Evolutionary conservation across 805 yeast genomes (phyloP).

Genomic region (Candida bentonensis): DNA sequence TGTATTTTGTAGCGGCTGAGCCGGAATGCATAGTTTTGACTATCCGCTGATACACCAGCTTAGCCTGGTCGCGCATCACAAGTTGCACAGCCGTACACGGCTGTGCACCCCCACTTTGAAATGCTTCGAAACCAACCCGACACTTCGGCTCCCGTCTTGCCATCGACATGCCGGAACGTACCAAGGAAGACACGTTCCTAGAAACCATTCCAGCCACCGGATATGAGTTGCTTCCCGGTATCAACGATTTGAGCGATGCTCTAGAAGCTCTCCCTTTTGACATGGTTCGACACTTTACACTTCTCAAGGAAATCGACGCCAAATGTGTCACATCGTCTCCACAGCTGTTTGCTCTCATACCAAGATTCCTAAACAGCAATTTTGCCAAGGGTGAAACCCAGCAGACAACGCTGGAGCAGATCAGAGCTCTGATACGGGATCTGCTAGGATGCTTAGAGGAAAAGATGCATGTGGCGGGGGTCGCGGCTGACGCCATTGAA

Average conservation of each 20-base stretch:
- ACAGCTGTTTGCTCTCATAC: slow-evolving; percentile 40
- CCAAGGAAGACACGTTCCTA: too few relatives aligned
- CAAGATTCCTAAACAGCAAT: slow-evolving; percentile 29
- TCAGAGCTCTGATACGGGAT: slow-evolving; percentile 37
- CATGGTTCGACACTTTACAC: slow-evolving; percentile 69
- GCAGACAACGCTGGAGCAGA: slow-evolving; percentile 20
- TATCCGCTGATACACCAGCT: too few relatives aligned
- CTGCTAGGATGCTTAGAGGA: slow-evolving; percentile 88
- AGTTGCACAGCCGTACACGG: too few relatives aligned
- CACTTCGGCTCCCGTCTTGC: too few relatives aligned
- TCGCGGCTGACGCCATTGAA: slow-evolving; percentile 65
- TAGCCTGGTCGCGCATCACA: too few relatives aligned
- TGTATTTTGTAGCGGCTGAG: too few relatives aligned
- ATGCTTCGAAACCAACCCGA: too few relatives aligned
- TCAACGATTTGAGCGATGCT: slow-evolving; percentile 84
- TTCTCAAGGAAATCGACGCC: slow-evolving; percentile 87
- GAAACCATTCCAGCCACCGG: too few relatives aligned
- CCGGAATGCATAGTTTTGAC: too few relatives aligned
- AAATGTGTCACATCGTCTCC: slow-evolving; percentile 73
- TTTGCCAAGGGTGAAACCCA: slow-evolving; percentile 13
- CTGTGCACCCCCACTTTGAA: too few relatives aligned
- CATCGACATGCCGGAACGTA: too few relatives aligned
- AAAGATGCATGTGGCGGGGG: slow-evolving; percentile 92
- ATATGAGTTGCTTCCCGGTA: slow-evolving; percentile 43
- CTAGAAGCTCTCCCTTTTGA: slow-evolving; percentile 83